These are phyloP conservation scores for Aspergillus candidus DNA, from an alignment of 2,329 filamentous ascomycete genomes.

Conservation along the genomic window DNA sequence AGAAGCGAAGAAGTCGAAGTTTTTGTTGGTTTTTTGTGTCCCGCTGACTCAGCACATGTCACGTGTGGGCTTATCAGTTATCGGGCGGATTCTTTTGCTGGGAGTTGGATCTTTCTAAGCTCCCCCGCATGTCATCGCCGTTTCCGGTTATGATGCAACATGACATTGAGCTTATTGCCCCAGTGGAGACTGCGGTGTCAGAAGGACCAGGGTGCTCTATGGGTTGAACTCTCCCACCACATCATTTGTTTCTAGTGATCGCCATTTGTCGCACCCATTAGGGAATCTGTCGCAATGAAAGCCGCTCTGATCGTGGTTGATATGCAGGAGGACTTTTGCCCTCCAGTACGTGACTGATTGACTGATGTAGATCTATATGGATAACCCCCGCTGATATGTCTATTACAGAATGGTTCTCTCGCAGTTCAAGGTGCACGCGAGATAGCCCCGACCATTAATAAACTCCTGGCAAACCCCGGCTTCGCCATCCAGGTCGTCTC, in stretches of 20 bases:
- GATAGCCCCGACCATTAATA: slow-evolving; percentile 66
- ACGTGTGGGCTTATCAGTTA: slow-evolving; percentile 12
- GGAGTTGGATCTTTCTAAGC: background rate
- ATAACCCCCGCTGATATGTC: slow-evolving; percentile 3
- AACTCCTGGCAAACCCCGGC: slow-evolving; percentile 59
- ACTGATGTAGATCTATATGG: background rate
- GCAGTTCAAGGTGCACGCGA: slow-evolving; percentile 68
- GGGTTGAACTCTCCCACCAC: too few relatives aligned
- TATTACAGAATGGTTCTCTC: slow-evolving; percentile 67
- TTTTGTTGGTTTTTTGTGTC: slow-evolving; percentile 14
- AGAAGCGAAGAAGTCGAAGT: slow-evolving; percentile 8
- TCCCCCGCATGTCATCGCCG: slow-evolving; percentile 9
- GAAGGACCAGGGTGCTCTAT: too few relatives aligned
- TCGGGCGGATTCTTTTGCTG: slow-evolving; percentile 2
- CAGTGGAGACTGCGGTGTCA: too few relatives aligned
- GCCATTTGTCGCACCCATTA: background rate
- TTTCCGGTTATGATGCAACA: slow-evolving; percentile 15
- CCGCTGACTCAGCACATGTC: slow-evolving; percentile 12
- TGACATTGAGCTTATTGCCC: too few relatives aligned
- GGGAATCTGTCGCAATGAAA: slow-evolving; percentile 10
- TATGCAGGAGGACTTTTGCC: slow-evolving; percentile 92
- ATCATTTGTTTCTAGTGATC: too few relatives aligned
- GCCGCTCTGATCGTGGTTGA: slow-evolving; percentile 72
- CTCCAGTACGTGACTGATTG: slow-evolving; percentile 56
- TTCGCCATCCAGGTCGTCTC: slow-evolving; percentile 75